Base-by-base conservation (phyloP, 2,329 filamentous ascomycete genomes). In the Ceratocystis cubensis region DNA sequence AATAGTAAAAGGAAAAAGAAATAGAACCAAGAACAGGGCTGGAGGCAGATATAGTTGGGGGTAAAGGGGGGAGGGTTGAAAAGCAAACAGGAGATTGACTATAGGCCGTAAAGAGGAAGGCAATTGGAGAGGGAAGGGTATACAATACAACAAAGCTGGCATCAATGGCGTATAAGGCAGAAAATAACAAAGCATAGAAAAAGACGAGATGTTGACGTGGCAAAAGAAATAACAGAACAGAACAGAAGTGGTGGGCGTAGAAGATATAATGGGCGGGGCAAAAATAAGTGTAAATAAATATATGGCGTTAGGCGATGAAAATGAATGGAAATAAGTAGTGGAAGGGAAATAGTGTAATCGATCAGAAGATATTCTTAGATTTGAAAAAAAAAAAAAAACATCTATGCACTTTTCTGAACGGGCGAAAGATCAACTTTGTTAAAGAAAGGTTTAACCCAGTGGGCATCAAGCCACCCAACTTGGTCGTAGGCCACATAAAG, bases 401-500 rank as follows among this genome's bases (percentile, higher is more conserved):
- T 65, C 45, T 64, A 68, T 56, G 33, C 48, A 22, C 65, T 48
- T 45, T 61, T 56, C 61, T 66, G 65, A 33, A 68, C 65, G 30
- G 68, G 64, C 25, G 66, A 59, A 50, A 50, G 33, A 48, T 65
- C 56, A 6, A 66, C 57, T 56, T 65, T 48, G 41, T 71, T 76
- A 25, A 76, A 41, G 68, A 73, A 76, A 13, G 68, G 69, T 17
- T 69, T 71, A 69, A 83, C 76, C 77, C 78, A 81, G 2, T 74
- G 70, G 17, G 78, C 73, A 4, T 88, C 80, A 69, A 96, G 85
- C 90, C 91, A 96, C 71, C 88, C 88, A 46, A 94, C 89, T 71
- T 86, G 87, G 63, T 96, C 89, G 73, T 90, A 97, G 5, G 91
- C 91, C 46, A 86, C 86, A 89, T 91, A 96, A 61, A 97, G 80